A percentile compares a stretch with the other conserved stretches of the same genome.
phyloP scores from a whole-genome alignment of 768 basidiomycete species.

The Mycena venus region DNA sequence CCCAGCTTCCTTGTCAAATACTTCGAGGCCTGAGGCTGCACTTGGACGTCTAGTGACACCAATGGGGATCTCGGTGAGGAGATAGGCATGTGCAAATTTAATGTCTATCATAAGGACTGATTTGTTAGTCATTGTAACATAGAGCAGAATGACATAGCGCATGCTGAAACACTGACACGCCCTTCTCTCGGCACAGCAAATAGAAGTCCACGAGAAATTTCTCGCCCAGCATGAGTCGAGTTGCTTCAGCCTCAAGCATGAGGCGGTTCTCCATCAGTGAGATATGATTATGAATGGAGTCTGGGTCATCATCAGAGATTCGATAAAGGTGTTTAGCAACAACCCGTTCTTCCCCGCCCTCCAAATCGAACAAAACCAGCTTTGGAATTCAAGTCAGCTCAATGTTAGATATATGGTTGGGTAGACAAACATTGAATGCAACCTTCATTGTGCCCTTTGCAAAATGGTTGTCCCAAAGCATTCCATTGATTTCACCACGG shows the following conservation, averaged over 20 bases:
- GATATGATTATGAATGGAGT: background rate
- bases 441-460: conserved; percentile 10
- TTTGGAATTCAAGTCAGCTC: background rate
- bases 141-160: background rate
- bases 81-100: conserved; percentile 2
- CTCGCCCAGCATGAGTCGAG: background rate
- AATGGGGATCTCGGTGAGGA: conserved; percentile 4
- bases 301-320: background rate
- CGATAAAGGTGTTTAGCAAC: conserved; percentile 16
- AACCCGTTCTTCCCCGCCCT: conserved; percentile 13
- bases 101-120: background rate
- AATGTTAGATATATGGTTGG: background rate
- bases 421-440: conserved; percentile 5
- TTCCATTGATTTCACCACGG: background rate
- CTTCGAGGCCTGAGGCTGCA: conserved; percentile 5
- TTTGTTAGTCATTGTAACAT: background rate
- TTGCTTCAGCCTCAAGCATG: conserved; percentile 14
- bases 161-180: background rate
- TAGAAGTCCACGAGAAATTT: background rate
- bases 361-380: background rate
- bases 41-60: conserved; percentile 7
- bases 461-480: conserved; percentile 6
- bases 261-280: background rate
- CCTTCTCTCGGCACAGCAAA: background rate
- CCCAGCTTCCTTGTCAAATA: too few relatives aligned